These are phyloP conservation scores for Pseudogymnoascus sp. DNA, from an alignment of 2,329 filamentous ascomycete genomes.

Conservation along the genomic window DNA sequence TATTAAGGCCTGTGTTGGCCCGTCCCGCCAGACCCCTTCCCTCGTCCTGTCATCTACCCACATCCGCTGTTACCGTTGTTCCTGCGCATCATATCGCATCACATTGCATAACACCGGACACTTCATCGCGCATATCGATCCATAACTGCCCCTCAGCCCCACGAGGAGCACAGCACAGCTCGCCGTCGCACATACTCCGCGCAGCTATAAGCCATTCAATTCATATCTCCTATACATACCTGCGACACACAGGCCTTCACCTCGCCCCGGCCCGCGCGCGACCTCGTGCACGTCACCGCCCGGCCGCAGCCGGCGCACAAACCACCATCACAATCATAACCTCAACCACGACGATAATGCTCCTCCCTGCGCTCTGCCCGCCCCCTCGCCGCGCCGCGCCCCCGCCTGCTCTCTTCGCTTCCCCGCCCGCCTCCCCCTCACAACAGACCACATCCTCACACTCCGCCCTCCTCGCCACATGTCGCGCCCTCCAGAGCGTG, in stretches of 20 bases:
- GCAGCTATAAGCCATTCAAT: neutral
- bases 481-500: conserved; percentile 55
- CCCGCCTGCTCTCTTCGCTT: conserved; percentile 42
- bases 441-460: conserved; percentile 42
- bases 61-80: conserved; percentile 2
- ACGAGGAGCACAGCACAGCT: conserved; percentile 1
- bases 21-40: conserved; percentile 8
- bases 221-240: neutral
- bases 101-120: conserved; percentile 4
- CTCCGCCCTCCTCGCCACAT: conserved; percentile 49
- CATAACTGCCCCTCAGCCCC: neutral
- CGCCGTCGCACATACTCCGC: conserved; percentile 1
- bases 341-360: neutral
- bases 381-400: neutral
- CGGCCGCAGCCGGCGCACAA: neutral
- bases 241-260: neutral
- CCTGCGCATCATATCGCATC: conserved; percentile 10
- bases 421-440: conserved; percentile 47
- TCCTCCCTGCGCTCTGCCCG: neutral
- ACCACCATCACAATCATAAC: neutral
- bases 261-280: neutral
- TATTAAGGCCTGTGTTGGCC: conserved; percentile 9
- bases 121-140: neutral
- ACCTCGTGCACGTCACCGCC: no score
- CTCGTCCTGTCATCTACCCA: conserved; percentile 8